A percentile compares a stretch with the other conserved stretches of the same genome.
Evolutionary conservation across 495 filamentous ascomycete species (phyloP).

Genomic region (Podospora australis): DNA sequence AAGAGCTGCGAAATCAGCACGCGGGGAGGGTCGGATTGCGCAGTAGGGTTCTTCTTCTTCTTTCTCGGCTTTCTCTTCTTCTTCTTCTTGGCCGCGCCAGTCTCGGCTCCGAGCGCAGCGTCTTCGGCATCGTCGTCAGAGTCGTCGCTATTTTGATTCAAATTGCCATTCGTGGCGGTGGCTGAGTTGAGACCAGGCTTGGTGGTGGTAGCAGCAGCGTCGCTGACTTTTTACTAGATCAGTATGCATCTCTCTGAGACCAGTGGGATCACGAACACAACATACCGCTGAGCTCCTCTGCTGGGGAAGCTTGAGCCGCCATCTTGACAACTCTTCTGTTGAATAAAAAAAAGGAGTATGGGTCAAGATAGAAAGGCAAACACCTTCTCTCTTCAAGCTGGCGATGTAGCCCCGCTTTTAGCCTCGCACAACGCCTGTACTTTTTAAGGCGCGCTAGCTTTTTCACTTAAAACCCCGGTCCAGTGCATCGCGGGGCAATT

Average conservation of each 20-base stretch:
- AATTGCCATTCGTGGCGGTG: conserved; percentile 46
- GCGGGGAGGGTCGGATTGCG: conserved; percentile 71
- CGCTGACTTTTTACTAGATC: conserved; percentile 23
- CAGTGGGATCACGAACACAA: no score
- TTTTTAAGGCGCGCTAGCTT: background rate
- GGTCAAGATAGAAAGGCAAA: background rate
- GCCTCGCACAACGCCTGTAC: background rate
- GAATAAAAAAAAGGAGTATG: no score
- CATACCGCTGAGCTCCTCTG: conserved; percentile 39
- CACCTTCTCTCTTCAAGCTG: background rate
- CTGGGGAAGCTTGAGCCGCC: conserved; percentile 38
- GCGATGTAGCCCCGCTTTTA: background rate
- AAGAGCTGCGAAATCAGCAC: conserved; percentile 72
- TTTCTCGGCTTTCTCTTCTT: conserved; percentile 87
- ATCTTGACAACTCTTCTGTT: no score
- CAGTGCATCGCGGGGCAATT: conserved; percentile 8
- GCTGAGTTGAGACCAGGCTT: conserved; percentile 39
- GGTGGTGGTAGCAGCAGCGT: conserved; percentile 45
- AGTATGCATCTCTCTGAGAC: no score
- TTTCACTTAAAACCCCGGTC: no score
- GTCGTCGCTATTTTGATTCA: conserved; percentile 60
- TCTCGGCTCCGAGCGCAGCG: conserved; percentile 26
- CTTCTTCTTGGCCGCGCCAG: conserved; percentile 48
- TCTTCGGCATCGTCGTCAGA: conserved; percentile 58
- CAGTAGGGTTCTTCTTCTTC: conserved; percentile 65